These are phyloP conservation scores for Filosporella fistucella DNA, from an alignment of 495 filamentous ascomycete genomes.

Conservation along the genomic window DNA sequence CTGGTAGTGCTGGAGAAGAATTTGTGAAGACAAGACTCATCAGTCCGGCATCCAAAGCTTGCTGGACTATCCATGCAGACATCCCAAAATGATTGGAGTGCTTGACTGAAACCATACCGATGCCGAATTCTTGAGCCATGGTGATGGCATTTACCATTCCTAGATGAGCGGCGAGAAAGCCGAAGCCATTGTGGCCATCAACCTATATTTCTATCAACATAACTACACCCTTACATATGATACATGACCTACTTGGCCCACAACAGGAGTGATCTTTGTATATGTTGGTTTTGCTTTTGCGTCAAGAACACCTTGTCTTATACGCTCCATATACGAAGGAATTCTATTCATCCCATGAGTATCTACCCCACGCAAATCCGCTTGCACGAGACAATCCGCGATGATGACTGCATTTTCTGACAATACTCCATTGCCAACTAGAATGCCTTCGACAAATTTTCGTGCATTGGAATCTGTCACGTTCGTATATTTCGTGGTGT, in stretches of 20 bases:
- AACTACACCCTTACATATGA: constrained; percentile 12
- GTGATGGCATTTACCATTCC: constrained; percentile 60
- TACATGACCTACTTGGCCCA: constrained; percentile 31
- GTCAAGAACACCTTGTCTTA: constrained; percentile 61
- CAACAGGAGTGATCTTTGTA: constrained; percentile 58
- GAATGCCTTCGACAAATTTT: constrained; percentile 40
- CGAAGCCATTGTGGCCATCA: constrained; percentile 71
- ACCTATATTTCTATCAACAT: constrained; percentile 28
- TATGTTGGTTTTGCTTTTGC: constrained; percentile 51
- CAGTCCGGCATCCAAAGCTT: constrained; percentile 67
- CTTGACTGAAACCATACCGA: constrained; percentile 69
- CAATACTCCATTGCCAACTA: constrained; percentile 55
- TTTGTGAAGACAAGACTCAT: constrained; percentile 79
- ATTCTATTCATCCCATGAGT: constrained; percentile 75
- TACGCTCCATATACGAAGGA: constrained; percentile 68
- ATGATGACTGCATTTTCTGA: constrained; percentile 50
- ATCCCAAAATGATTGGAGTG: constrained; percentile 81
- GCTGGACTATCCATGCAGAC: constrained; percentile 72
- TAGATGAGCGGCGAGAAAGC: constrained; percentile 59
- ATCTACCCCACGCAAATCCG: constrained; percentile 74
- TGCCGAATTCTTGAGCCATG: constrained; percentile 61
- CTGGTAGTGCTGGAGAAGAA: constrained; percentile 67
- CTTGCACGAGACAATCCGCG: constrained; percentile 59
- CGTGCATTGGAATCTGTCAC: background rate
- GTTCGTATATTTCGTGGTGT: background rate